Percentiles rank a stretch among this genome's conserved stretches.
These are phyloP conservation scores for Myrica gale DNA, from an alignment of 306 rosid species.

Conservation along the genomic window DNA sequence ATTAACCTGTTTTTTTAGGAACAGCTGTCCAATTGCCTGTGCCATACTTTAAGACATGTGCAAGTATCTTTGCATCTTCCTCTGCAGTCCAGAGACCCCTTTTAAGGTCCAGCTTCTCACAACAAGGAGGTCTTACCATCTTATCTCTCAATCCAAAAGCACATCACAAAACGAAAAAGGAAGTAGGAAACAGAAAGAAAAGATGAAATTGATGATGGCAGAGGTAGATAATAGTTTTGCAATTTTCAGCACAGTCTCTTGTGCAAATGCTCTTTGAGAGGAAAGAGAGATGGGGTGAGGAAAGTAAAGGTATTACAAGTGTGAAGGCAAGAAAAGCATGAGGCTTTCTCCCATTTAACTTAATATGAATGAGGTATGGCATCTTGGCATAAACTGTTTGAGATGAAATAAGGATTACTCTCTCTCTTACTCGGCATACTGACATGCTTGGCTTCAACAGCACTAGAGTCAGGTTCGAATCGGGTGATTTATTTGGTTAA, in stretches of 20 bases:
- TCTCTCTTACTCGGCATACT: conserved; percentile 38
- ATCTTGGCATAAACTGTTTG: conserved; percentile 33
- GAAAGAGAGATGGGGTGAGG: conserved; percentile 37
- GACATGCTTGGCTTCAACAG: conserved; percentile 42
- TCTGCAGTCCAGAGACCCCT: conserved; percentile 50
- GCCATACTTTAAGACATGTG: conserved; percentile 58
- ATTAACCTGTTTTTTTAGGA: conserved; percentile 59
- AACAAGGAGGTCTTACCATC: conserved; percentile 61
- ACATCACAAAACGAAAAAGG: conserved; percentile 17
- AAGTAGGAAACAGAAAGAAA: conserved; percentile 11
- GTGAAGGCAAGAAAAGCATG: conserved; percentile 78
- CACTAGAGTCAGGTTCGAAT: conserved; percentile 57
- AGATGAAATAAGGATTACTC: conserved; percentile 31
- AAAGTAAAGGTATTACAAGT: conserved; percentile 57
- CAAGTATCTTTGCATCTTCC: conserved; percentile 61
- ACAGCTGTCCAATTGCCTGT: conserved; percentile 56
- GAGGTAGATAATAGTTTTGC: conserved; percentile 15
- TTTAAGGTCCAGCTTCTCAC: conserved; percentile 56
- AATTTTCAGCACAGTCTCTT: conserved; percentile 22
- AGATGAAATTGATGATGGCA: background rate
- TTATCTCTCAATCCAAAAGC: conserved; percentile 31
- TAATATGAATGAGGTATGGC: conserved; percentile 53
- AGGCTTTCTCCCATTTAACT: conserved; percentile 48
- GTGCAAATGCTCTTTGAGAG: conserved; percentile 39
- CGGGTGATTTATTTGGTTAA: conserved; percentile 68